phyloP scores from a whole-genome alignment of 176 grass and related monocot species.

The Tuctoria greenei region DNA sequence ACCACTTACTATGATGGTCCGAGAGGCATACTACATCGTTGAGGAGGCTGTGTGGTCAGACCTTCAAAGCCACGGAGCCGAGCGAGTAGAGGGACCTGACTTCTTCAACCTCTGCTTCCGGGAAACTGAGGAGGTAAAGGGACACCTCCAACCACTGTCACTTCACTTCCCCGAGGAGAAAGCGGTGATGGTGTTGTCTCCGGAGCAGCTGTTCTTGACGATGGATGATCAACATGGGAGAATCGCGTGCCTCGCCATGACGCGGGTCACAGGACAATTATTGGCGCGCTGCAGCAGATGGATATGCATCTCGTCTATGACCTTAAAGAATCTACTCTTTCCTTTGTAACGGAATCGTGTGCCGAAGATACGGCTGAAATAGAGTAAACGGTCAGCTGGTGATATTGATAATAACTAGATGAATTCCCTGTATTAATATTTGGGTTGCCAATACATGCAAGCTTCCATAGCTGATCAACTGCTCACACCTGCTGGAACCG shows the following conservation, averaged over 20 bases:
- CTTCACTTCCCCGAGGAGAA: neutral
- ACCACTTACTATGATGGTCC: neutral
- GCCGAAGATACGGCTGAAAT: neutral
- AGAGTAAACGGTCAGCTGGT: neutral
- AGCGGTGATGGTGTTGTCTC: neutral
- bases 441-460: too few species aligned
- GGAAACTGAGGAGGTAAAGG: neutral
- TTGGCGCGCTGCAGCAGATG: conserved; percentile 7
- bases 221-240: neutral
- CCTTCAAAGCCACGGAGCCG: neutral
- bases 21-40: neutral
- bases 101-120: neutral
- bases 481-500: too few species aligned
- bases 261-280: neutral
- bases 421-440: too few species aligned
- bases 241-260: neutral
- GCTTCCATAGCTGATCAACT: too few species aligned
- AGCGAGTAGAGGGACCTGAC: neutral
- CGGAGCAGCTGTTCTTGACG: neutral
- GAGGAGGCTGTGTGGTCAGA: neutral
- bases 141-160: neutral
- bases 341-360: neutral
- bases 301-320: conserved; percentile 7
- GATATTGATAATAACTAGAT: too few species aligned
- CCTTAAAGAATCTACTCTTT: neutral